These are phyloP conservation scores for Boletus vinaceobasis DNA, from an alignment of 768 basidiomycete genomes.

Conservation along the genomic window DNA sequence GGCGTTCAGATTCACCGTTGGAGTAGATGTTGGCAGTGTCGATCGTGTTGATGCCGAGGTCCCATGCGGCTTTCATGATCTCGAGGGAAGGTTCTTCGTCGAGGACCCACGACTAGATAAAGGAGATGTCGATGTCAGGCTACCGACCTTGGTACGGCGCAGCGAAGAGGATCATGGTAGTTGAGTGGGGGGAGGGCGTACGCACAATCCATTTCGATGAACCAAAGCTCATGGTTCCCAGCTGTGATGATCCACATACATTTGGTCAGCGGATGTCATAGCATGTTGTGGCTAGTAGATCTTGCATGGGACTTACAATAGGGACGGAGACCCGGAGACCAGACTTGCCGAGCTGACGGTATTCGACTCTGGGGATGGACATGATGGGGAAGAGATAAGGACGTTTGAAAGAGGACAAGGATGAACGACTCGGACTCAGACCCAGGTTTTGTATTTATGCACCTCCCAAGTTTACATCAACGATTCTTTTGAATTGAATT, in stretches of 20 bases:
- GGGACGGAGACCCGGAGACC: conserved; percentile 35
- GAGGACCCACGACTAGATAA: conserved; percentile 23
- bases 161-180: neutral
- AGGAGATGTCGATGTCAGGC: neutral
- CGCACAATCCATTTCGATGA: neutral
- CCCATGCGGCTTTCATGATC: conserved; percentile 39
- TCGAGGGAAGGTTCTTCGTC: conserved; percentile 28
- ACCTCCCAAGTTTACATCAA: neutral
- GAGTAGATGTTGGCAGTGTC: conserved; percentile 41
- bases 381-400: neutral
- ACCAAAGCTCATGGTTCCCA: conserved; percentile 19
- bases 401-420: neutral
- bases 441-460: neutral
- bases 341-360: conserved; percentile 30
- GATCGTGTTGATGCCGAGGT: conserved; percentile 38
- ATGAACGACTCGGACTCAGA: too few species aligned
- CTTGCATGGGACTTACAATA: conserved; percentile 20
- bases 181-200: neutral
- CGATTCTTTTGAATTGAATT: too few species aligned
- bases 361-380: conserved; percentile 24
- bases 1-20: conserved; percentile 35
- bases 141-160: neutral
- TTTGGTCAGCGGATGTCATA: neutral
- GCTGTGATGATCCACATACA: conserved; percentile 8
- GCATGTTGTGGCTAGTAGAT: neutral